Base-by-base conservation (phyloP, 78 protist genomes). In the Anaeramoeba flamelloides region DNA sequence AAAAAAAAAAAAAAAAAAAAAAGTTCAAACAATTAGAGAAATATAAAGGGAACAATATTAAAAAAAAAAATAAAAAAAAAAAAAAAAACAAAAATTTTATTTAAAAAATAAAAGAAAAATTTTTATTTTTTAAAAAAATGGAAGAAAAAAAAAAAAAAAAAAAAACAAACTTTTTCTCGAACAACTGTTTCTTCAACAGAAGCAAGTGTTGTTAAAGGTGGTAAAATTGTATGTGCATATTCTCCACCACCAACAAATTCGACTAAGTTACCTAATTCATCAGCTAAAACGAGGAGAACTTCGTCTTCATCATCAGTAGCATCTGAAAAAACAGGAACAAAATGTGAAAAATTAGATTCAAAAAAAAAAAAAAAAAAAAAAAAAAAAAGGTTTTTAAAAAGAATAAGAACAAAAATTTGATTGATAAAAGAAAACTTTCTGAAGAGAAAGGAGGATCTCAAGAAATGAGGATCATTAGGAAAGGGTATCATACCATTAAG, bases 271-370 rank as follows among this genome's bases (percentile, higher is more conserved):
- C 69, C 69, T 26, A 53, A 17, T 53, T 53, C 69, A 26, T 53
- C 69, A 53, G 69, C 69, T 26, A 53, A 17, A 53, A 53, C 69
- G 17, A 53, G 69, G 17, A 53, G 69, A 8, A 53, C 69, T 53
- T 53, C 69, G 17, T 53, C 69, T 53, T 53, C 69, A 53, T 53
- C 69, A 53, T 53, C 69, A 53, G 69, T 53, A 26, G 69, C 69
- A 8, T 53, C 69, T 53, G 69, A 8, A 53, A 53, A 17, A 53
- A 17, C 34, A 26, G 8, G 17, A 26, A 26, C 69, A 53, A 53
- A 53, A 17, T 26, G 8, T 8, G 17, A 53, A 53, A 26, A 53
- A 26, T 26, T 53, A 53, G 17, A 26, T 53, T 26, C 69, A 53
- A 53, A 26, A 17, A 17, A 53, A 26, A 8, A 53, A 26, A 26